These are phyloP conservation scores for Rhizopus arrhizus DNA, from an alignment of 371 early-diverging fungal genomes.

Conservation along the genomic window DNA sequence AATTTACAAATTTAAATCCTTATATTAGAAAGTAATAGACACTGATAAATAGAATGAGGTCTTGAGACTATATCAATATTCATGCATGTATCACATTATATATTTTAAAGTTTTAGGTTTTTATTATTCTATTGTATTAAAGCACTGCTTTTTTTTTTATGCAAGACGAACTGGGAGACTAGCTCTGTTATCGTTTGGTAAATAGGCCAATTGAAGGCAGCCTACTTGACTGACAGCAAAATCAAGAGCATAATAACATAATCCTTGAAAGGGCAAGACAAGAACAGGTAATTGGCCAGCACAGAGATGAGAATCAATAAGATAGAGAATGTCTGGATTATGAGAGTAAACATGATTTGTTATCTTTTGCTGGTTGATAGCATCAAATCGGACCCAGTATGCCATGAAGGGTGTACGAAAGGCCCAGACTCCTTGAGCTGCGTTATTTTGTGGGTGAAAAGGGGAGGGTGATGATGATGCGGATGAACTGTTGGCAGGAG, in stretches of 20 bases:
- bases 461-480: neutral
- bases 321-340: constrained; percentile 2
- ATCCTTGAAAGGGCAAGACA: constrained; percentile 6
- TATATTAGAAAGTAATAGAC: too few species aligned
- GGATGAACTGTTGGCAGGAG: neutral
- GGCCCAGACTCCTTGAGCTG: constrained; percentile 13
- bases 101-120: too few species aligned
- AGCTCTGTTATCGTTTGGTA: neutral
- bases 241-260: constrained; percentile 12
- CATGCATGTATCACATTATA: too few species aligned
- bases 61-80: too few species aligned
- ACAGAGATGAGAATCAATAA: constrained; percentile 19
- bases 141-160: too few species aligned
- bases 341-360: constrained; percentile 8
- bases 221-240: constrained; percentile 3
- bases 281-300: constrained; percentile 5
- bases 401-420: constrained; percentile 7
- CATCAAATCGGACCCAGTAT: constrained; percentile 21
- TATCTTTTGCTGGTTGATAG: constrained; percentile 20
- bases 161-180: too few species aligned
- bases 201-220: constrained; percentile 11
- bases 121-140: too few species aligned
- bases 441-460: neutral
- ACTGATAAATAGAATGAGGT: too few species aligned
- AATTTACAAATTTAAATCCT: too few species aligned